These are phyloP conservation scores for Fraxinus dipetala DNA, from an alignment of 305 asterid genomes.

Conservation along the genomic window DNA sequence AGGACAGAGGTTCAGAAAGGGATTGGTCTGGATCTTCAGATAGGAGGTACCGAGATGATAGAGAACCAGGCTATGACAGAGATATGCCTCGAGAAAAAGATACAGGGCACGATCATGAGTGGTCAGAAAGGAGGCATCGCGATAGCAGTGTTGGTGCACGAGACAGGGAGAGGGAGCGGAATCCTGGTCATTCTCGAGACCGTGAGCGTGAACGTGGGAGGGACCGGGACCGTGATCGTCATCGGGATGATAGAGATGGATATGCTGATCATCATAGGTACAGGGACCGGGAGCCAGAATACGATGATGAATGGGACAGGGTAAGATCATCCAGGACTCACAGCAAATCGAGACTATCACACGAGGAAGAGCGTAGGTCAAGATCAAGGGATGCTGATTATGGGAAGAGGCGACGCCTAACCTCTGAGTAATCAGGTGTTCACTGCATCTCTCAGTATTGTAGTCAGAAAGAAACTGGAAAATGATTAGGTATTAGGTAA, in stretches of 20 bases:
- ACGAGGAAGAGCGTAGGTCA: conserved; percentile 59
- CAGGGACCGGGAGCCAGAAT: conserved; percentile 54
- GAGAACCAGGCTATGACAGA: conserved; percentile 63
- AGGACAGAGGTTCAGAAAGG: conserved; percentile 69
- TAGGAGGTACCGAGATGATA: conserved; percentile 68
- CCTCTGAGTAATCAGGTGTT: conserved; percentile 46
- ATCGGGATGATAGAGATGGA: conserved; percentile 61
- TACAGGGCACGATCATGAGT: conserved; percentile 45
- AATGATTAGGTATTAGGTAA: conserved; percentile 28
- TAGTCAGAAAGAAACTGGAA: conserved; percentile 21
- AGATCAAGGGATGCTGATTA: conserved; percentile 72
- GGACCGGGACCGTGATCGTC: conserved; percentile 47
- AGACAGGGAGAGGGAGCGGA: conserved; percentile 59
- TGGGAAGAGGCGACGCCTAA: conserved; percentile 61
- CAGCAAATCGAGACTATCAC: conserved; percentile 55
- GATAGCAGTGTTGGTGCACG: conserved; percentile 59
- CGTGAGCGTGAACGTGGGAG: conserved; percentile 39
- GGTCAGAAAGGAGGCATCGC: conserved; percentile 57
- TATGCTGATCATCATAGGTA: conserved; percentile 55
- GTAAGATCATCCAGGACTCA: conserved; percentile 67
- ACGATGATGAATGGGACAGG: conserved; percentile 65
- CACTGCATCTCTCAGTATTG: conserved; percentile 18
- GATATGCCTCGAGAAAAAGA: conserved; percentile 55
- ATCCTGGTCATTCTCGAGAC: conserved; percentile 49
- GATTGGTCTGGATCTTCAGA: conserved; percentile 83